Evolutionary conservation across 805 yeast genomes (phyloP), one percentile per base, ranked within the genome.

Genomic region (Cyberlindnera sargentensis): DNA sequence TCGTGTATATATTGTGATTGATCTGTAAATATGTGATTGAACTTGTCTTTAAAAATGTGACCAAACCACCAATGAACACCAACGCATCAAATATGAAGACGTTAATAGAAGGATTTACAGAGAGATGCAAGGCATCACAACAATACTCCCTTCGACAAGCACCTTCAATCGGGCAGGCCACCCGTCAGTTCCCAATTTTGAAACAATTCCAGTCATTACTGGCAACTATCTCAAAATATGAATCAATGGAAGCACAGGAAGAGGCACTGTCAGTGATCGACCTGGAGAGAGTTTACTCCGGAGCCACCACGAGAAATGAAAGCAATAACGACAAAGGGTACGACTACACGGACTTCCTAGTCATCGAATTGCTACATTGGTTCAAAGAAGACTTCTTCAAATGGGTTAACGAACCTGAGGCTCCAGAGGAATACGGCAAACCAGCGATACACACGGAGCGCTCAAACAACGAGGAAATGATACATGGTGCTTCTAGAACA

Each of bases 321-420:
- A 44, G 47, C 5, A 38, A 40, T 8, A 38, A 34, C 8, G 41
- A 39, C 6, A 46, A 47, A 0, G 47, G 46, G 25, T 64, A 67
- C 51, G 71, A 75, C 15, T 70, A 76, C 44, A 71, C 75, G 33
- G 91, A 84, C 56, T 65, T 72, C 28, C 49, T 84, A 3, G 82
- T 83, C 1, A 68, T 66, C 48, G 83, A 76, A 47, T 57, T 81
- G 30, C 62, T 84, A 10, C 62, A 70, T 38, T 84, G 87, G 81
- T 91, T 82, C 66, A 88, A 87, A 52, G 68, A 79, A 34, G 82
- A 77, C 34, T 89, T 86, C 65, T 91, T 91, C 65, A 67, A 64
- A 27, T 91, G 98, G 98, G 80, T 86, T 7, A 83, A 84, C 53
- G 71, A 72, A 32, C 88, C 93, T 0, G 58, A 67, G 8, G 86